Percentiles rank a stretch among this genome's conserved stretches.
Evolutionary conservation across 208 protist genomes (phyloP).

Genomic region (Crithidia brevicula): DNA sequence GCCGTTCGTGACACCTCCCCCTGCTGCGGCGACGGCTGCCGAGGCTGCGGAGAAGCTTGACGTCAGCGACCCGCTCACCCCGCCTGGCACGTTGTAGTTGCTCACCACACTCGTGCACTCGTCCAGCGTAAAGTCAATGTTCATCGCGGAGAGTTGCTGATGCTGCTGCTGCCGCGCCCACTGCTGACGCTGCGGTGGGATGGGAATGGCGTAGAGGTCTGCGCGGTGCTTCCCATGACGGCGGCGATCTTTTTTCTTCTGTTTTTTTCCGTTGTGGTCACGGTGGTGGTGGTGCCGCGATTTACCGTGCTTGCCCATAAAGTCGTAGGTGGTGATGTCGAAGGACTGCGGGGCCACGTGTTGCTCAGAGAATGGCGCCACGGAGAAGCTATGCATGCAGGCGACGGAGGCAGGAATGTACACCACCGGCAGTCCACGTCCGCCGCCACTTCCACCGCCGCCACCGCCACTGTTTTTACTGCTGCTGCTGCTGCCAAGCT

Average conservation of each 20-base stretch:
- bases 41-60: background rate
- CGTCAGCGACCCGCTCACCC: background rate
- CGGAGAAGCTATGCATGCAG: constrained; percentile 23
- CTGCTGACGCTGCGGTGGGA: constrained; percentile 17
- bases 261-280: background rate
- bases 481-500: constrained; percentile 7
- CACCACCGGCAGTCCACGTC: constrained; percentile 21
- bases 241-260: background rate
- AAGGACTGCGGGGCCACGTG: constrained; percentile 4
- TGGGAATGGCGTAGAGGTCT: background rate
- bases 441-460: constrained; percentile 8
- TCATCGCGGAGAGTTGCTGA: constrained; percentile 24
- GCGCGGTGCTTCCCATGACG: background rate
- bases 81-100: constrained; percentile 1
- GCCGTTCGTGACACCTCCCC: background rate
- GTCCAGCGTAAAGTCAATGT: constrained; percentile 25
- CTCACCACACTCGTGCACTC: constrained; percentile 14
- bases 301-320: background rate
- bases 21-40: background rate
- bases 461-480: constrained; percentile 5
- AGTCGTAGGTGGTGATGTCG: constrained; percentile 1
- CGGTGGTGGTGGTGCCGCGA: background rate
- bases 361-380: constrained; percentile 12
- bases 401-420: constrained; percentile 32
- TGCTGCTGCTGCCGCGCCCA: constrained; percentile 28